Base-by-base conservation (phyloP, 306 rosid genomes). In the Vachellia collinsii region DNA sequence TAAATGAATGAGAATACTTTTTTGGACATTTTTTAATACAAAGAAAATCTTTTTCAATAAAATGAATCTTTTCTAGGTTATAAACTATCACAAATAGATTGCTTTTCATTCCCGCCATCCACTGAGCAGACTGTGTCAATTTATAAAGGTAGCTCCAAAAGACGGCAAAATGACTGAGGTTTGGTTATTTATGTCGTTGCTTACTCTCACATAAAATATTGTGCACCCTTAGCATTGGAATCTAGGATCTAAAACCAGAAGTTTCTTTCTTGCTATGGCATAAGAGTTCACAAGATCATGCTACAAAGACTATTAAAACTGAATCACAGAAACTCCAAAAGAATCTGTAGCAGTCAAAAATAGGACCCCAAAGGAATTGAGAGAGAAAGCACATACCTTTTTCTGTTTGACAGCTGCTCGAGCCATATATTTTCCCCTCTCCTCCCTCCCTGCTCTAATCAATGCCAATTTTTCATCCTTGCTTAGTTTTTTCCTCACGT, bases 371-470 rank as follows among this genome's bases (percentile, higher is more conserved):
- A 50, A 75, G 34, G 38, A 22, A 37, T 4, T 9, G 14, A 22
- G 53, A 61, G 20, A 46, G 36, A 17, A 41, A 72, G 61, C 71
- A 70, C 76, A 8, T 85, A 94, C 98, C 95, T 94, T 94, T 80
- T 90, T 91, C 89, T 94, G 94, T 83, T 92, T 92, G 19, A 94
- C 85, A 37, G 97, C 97, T 10, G 95, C 80, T 78, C 87, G 84
- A 83, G 98, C 87, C 72, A 82, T 84, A 78, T 91, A 94, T 91
- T 86, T 76, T 78, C 90, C 97, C 88, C 97, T 89, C 8, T 91
- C 98, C 81, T 91, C 97, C 84, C 98, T 88, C 67, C 98, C 98
- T 38, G 89, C 97, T 85, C 80, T 89, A 82, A 92, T 92, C 50
- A 88, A 81, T 29, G 86, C 91, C 86, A 92, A 70, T 74, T 89